Evolutionary conservation across 163 green algal genomes (phyloP).

Genomic region (Picocystis sp.): DNA sequence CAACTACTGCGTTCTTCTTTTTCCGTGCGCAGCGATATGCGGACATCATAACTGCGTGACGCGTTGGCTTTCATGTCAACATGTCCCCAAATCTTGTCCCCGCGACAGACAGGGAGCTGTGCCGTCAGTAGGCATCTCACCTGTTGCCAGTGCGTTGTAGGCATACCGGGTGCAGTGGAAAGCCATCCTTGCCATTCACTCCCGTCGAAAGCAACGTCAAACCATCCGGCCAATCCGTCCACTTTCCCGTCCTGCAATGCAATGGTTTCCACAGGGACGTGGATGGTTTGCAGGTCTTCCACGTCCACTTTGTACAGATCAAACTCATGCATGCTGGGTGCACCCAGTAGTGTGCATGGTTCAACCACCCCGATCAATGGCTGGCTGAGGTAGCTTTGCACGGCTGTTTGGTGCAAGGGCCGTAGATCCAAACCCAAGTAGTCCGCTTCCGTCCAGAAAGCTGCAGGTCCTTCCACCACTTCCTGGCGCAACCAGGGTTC

Average conservation of each 20-base stretch:
- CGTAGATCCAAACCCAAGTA: conserved; percentile 82
- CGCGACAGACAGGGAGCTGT: no score
- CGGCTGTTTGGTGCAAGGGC: conserved; percentile 39
- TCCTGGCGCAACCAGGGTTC: conserved; percentile 67
- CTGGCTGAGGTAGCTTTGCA: conserved; percentile 70
- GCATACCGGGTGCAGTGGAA: conserved; percentile 72
- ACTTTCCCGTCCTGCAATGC: conserved; percentile 23
- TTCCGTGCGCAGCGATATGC: no score
- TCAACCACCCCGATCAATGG: conserved; percentile 11
- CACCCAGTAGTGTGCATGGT: no score
- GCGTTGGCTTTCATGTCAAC: no score
- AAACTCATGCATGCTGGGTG: conserved; percentile 20
- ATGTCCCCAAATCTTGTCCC: no score
- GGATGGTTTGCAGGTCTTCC: conserved; percentile 56
- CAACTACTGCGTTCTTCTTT: no score
- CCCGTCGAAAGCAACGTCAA: conserved; percentile 87
- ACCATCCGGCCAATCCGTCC: conserved; percentile 84
- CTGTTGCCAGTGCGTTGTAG: conserved; percentile 73
- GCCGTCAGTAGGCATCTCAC: no score
- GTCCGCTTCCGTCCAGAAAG: conserved; percentile 52
- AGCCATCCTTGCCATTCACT: conserved; percentile 36
- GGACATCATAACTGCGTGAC: no score
- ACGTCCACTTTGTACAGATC: conserved; percentile 59
- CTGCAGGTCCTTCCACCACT: conserved; percentile 51
- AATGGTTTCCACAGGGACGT: conserved; percentile 44